These are phyloP conservation scores for Geosmithia morbida DNA, from an alignment of 2,329 filamentous ascomycete genomes.

Conservation along the genomic window DNA sequence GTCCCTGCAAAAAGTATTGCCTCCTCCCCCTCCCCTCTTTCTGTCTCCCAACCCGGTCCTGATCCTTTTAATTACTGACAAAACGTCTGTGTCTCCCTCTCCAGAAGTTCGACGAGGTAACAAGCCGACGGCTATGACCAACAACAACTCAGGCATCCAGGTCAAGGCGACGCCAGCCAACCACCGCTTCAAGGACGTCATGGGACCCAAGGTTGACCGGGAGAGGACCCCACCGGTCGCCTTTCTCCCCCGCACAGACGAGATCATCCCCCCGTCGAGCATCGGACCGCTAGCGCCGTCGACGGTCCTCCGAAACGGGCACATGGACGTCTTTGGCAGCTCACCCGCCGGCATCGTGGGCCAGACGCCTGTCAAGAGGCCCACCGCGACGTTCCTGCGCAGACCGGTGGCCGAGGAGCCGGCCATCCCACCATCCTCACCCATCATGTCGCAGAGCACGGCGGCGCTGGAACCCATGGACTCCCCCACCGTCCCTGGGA, in stretches of 20 bases:
- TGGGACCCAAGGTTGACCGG: constrained; percentile 17
- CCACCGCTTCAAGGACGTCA: constrained; percentile 36
- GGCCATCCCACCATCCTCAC: constrained; percentile 20
- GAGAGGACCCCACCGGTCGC: constrained; percentile 4
- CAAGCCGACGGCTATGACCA: constrained; percentile 16
- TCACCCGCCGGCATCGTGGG: constrained; percentile 4
- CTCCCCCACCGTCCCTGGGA: constrained; percentile 5
- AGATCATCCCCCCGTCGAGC: constrained; percentile 21
- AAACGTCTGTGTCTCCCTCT: not conserved
- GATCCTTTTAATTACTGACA: constrained; percentile 15
- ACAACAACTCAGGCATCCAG: constrained; percentile 19
- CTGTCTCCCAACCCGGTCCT: no score
- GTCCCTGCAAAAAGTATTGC: constrained; percentile 32
- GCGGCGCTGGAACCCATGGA: not conserved
- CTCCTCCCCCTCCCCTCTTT: not conserved
- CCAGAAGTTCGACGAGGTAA: constrained; percentile 38
- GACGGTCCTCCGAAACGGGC: not conserved
- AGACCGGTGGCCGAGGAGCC: constrained; percentile 11
- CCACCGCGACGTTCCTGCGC: constrained; percentile 12
- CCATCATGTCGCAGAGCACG: constrained; percentile 13
- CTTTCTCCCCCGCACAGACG: constrained; percentile 10
- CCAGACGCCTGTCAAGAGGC: constrained; percentile 5
- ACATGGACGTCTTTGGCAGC: constrained; percentile 5
- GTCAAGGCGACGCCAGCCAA: constrained; percentile 45
- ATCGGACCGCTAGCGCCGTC: constrained; percentile 22